Percentiles rank a stretch among this genome's conserved stretches.
These are phyloP conservation scores for Heimioporus sp. DNA, from an alignment of 768 basidiomycete genomes.

Conservation along the genomic window DNA sequence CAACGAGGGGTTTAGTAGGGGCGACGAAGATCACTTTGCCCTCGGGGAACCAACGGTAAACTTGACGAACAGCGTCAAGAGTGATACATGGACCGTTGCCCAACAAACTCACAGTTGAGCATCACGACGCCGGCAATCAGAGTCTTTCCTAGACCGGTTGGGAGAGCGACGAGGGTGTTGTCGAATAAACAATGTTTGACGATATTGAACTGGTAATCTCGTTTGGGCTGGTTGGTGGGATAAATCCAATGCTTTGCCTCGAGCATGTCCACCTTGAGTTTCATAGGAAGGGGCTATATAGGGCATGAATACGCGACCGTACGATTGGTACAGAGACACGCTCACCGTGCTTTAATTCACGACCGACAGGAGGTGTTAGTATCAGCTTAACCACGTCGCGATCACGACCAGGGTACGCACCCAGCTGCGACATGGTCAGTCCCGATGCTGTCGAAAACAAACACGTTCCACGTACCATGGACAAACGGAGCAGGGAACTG, in stretches of 20 bases:
- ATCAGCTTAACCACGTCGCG: slow-evolving; percentile 5
- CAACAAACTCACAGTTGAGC: slow-evolving; percentile 73
- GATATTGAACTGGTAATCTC: slow-evolving; percentile 95
- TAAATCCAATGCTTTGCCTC: slow-evolving; percentile 88
- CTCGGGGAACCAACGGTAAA: slow-evolving; percentile 89
- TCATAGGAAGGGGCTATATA: slow-evolving; percentile 70
- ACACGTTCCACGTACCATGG: slow-evolving; percentile 45
- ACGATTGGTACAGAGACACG: background rate
- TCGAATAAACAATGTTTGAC: slow-evolving; percentile 82
- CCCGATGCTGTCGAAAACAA: background rate
- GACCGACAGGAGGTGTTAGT: background rate
- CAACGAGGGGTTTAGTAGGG: slow-evolving; percentile 93
- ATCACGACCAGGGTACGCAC: slow-evolving; percentile 38
- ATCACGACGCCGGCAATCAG: slow-evolving; percentile 97
- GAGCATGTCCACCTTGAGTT: slow-evolving; percentile 70
- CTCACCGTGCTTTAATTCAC: slow-evolving; percentile 31
- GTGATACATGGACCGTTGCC: background rate
- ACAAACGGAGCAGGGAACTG: slow-evolving; percentile 84
- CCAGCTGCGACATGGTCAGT: slow-evolving; percentile 40
- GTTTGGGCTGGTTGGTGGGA: slow-evolving; percentile 82
- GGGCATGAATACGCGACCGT: background rate
- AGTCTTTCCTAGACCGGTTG: slow-evolving; percentile 96
- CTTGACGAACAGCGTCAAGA: slow-evolving; percentile 37
- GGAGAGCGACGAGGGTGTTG: slow-evolving; percentile 91
- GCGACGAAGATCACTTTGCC: slow-evolving; percentile 95